A percentile compares a stretch with the other conserved stretches of the same genome.
Evolutionary conservation across 441 rosid genomes (phyloP).

Genomic region (Daphne laureola): DNA sequence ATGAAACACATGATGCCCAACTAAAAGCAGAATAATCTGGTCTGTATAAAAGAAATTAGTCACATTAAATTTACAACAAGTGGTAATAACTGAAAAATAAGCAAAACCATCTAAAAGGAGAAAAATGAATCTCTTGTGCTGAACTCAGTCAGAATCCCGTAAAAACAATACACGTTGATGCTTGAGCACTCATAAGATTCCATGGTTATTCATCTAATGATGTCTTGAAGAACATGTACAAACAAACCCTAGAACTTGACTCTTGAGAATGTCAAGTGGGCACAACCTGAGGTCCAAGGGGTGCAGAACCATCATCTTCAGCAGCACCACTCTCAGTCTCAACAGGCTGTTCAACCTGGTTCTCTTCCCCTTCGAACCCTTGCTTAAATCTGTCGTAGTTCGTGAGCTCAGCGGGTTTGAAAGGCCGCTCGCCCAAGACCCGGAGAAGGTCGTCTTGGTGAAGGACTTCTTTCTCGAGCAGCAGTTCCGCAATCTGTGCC

Average conservation of each 20-base stretch:
- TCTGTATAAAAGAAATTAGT: not conserved
- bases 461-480: conserved; percentile 61
- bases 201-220: no score
- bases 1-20: not conserved
- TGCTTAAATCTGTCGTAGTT: conserved; percentile 58
- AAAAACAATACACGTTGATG: no score
- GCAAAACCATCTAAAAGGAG: no score
- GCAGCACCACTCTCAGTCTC: conserved; percentile 13
- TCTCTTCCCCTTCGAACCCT: conserved; percentile 41
- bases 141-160: no score
- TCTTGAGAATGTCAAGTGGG: conserved; percentile 29
- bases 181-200: no score
- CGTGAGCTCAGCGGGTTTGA: conserved; percentile 36
- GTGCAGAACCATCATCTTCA: conserved; percentile 47
- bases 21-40: not conserved
- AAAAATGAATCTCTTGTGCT: no score
- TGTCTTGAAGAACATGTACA: no score
- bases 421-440: conserved; percentile 67
- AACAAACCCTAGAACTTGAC: no score
- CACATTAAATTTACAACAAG: no score
- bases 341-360: conserved; percentile 10
- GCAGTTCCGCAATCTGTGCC: conserved; percentile 54
- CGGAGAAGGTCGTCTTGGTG: conserved; percentile 56
- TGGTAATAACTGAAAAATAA: no score
- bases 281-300: conserved; percentile 57